Percentiles rank a stretch among this genome's conserved stretches.
Evolutionary conservation across 2,329 filamentous ascomycete species (phyloP).

Genomic region (Leptoxyphium fumago): DNA sequence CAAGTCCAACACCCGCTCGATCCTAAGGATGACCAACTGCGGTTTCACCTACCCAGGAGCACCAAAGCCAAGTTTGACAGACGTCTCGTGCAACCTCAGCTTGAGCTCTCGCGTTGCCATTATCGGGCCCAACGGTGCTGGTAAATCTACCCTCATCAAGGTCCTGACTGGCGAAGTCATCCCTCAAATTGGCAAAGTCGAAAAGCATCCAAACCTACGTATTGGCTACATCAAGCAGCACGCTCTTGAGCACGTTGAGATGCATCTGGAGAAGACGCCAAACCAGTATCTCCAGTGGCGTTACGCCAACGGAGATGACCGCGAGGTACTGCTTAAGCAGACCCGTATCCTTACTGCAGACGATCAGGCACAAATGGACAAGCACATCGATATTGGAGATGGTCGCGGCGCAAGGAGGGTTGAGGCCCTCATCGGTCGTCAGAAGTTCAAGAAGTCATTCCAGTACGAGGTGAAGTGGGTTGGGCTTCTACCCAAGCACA

Average conservation of each 20-base stretch:
- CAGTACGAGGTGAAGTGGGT: conserved; percentile 98
- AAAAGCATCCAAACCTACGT: conserved; percentile 96
- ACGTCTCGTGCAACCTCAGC: conserved; percentile 76
- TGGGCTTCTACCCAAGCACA: conserved; percentile 76
- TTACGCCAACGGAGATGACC: conserved; percentile 91
- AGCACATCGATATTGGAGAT: conserved; percentile 69
- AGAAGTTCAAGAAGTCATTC: conserved; percentile 98
- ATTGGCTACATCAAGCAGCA: conserved; percentile 99
- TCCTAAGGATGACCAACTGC: conserved; percentile 86
- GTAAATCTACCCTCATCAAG: conserved; percentile 97
- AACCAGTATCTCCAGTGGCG: conserved; percentile 99
- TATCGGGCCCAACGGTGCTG: conserved; percentile 93
- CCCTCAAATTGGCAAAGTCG: conserved; percentile 69
- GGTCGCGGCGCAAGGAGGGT: conserved; percentile 64
- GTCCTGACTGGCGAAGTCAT: conserved; percentile 85
- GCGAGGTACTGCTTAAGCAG: conserved; percentile 95
- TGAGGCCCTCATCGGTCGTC: conserved; percentile 82
- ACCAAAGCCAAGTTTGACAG: conserved; percentile 69
- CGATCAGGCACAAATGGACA: conserved; percentile 85
- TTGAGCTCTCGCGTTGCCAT: conserved; percentile 90
- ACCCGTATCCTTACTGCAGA: conserved; percentile 76
- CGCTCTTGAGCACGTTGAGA: conserved; percentile 95
- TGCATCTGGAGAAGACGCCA: conserved; percentile 98
- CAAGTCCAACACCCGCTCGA: conserved; percentile 85
- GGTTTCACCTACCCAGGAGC: conserved; percentile 88